Conservation (phyloP, 805 yeast genomes). For the Saccharomycopsis microspora region DNA sequence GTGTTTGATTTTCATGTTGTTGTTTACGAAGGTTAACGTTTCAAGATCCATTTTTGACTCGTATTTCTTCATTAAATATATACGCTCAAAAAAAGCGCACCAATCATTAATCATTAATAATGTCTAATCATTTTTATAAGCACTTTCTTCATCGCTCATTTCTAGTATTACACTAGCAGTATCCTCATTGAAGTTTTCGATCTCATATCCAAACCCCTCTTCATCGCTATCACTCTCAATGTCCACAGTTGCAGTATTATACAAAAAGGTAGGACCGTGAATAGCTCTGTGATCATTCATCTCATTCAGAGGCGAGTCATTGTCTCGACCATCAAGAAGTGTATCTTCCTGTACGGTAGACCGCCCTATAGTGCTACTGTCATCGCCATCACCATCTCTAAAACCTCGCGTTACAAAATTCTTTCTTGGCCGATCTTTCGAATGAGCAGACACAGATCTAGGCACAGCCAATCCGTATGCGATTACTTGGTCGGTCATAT, state of each 20-base stretch:
- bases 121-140: too few relatives aligned
- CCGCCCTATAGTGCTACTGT: neutral
- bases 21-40: neutral
- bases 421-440: conserved; percentile 16
- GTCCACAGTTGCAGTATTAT: neutral
- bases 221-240: neutral
- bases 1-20: conserved; percentile 33
- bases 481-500: conserved; percentile 41
- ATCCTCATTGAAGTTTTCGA: neutral
- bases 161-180: neutral
- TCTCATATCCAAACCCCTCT: neutral
- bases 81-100: too few relatives aligned
- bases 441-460: conserved; percentile 29
- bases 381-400: neutral
- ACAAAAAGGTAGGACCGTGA: neutral
- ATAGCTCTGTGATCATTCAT: neutral
- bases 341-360: neutral
- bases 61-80: neutral
- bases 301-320: too few relatives aligned
- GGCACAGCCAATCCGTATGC: conserved; percentile 50
- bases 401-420: neutral
- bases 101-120: too few relatives aligned
- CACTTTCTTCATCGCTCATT: too few relatives aligned
- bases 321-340: neutral
- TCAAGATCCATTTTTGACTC: neutral